A percentile compares a stretch with the other conserved stretches of the same genome.
Conservation (phyloP, 176 grass and related monocot genomes). For the Zea mays region DNA sequence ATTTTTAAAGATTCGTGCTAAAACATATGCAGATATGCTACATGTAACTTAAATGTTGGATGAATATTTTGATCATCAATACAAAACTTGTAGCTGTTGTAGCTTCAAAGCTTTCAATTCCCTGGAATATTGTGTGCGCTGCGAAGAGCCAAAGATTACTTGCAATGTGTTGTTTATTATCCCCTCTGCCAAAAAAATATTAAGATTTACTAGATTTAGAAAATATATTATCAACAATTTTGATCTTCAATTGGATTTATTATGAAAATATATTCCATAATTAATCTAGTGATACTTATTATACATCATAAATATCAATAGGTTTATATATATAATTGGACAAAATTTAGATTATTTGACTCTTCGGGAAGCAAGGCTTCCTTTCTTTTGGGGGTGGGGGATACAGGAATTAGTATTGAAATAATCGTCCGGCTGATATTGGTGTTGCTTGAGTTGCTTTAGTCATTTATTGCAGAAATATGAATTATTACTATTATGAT, state of each 20-base stretch:
- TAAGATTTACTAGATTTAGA: not conserved
- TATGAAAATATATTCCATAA: not conserved
- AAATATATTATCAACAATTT: not conserved
- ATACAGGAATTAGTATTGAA: not conserved
- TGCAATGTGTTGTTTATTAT: not conserved
- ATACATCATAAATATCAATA: not conserved
- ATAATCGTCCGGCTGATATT: not conserved
- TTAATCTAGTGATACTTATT: not conserved
- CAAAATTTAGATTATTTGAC: no score
- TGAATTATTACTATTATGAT: conserved; percentile 6
- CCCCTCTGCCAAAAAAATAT: not conserved
- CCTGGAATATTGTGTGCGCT: not conserved
- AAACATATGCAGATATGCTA: not conserved
- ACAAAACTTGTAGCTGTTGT: conserved; percentile 5
- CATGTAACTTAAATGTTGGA: not conserved
- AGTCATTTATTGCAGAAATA: not conserved
- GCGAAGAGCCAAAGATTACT: not conserved
- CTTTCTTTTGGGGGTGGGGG: no score
- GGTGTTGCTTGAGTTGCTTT: not conserved
- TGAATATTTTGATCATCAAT: conserved; percentile 7
- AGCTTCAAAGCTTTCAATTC: conserved; percentile 12
- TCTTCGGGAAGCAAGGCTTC: no score
- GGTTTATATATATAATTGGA: no score
- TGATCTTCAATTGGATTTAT: not conserved
- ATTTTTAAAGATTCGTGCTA: not conserved